Evolutionary conservation across 345 rosid genomes (phyloP).

Genomic region (Populus tremula): DNA sequence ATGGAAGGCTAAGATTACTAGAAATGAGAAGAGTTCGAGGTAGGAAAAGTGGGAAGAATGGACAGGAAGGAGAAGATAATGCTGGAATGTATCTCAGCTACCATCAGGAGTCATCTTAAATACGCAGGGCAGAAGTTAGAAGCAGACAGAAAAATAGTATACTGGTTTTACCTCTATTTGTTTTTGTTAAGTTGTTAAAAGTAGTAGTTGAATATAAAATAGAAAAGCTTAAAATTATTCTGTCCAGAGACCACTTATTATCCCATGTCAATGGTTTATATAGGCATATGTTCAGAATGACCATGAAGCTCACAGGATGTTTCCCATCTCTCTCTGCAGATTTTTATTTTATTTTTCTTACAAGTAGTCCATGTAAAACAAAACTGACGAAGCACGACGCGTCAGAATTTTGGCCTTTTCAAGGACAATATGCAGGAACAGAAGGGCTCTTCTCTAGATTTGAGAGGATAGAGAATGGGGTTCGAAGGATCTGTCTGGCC

Average conservation of each 20-base stretch:
- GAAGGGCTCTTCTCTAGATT: slow-evolving; percentile 28
- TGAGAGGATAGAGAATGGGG: slow-evolving; percentile 23
- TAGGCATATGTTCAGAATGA: slow-evolving; percentile 3
- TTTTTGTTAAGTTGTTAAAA: slow-evolving; percentile 24
- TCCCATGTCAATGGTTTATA: slow-evolving; percentile 38
- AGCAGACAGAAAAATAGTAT: slow-evolving; percentile 11
- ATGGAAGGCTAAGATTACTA: slow-evolving; percentile 14
- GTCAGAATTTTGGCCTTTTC: slow-evolving; percentile 48
- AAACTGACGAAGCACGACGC: slow-evolving; percentile 45
- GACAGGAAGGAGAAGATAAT: slow-evolving; percentile 45
- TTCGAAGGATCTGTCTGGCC: slow-evolving; percentile 39
- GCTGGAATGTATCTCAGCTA: slow-evolving; percentile 49
- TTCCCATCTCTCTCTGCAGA: slow-evolving; percentile 17
- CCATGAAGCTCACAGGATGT: slow-evolving; percentile 34
- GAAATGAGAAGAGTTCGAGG: slow-evolving; percentile 25
- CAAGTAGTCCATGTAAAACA: slow-evolving; percentile 14
- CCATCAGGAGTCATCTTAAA: slow-evolving; percentile 43
- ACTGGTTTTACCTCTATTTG: slow-evolving; percentile 8
- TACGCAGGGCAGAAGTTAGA: slow-evolving; percentile 35
- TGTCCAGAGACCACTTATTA: slow-evolving; percentile 23
- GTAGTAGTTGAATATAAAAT: slow-evolving; percentile 33
- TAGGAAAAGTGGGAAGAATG: slow-evolving; percentile 42
- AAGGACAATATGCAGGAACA: slow-evolving; percentile 42
- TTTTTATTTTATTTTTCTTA: neutral
- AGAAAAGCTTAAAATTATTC: slow-evolving; percentile 27